phyloP scores from a whole-genome alignment of 768 basidiomycete genomes.

The Auricularia auricula-judae region DNA sequence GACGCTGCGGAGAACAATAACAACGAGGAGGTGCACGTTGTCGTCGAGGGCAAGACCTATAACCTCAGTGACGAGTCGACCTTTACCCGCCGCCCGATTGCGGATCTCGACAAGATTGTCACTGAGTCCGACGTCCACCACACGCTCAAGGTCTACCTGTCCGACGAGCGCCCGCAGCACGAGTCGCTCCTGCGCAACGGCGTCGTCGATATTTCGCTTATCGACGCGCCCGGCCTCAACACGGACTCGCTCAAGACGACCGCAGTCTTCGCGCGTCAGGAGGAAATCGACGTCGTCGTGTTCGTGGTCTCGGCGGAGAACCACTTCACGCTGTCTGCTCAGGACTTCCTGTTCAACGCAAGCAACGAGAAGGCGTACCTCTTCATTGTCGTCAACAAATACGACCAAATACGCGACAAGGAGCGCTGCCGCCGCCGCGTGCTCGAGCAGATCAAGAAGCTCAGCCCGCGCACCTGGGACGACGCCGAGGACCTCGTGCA shows the following conservation, averaged over 20 bases:
- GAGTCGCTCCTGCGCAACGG: constrained; percentile 90
- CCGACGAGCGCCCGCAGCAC: constrained; percentile 64
- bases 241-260: constrained; percentile 92
- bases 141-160: constrained; percentile 81
- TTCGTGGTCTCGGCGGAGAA: constrained; percentile 98
- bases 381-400: constrained; percentile 98
- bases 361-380: constrained; percentile 96
- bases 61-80: constrained; percentile 63
- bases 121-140: constrained; percentile 58
- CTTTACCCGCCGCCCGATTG: constrained; percentile 53
- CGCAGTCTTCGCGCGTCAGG: constrained; percentile 87
- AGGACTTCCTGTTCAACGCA: constrained; percentile 86
- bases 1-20: constrained; percentile 75
- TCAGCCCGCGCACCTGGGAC: constrained; percentile 86
- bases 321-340: constrained; percentile 92
- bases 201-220: constrained; percentile 93
- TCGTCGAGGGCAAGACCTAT: constrained; percentile 61
- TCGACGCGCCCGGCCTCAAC: constrained; percentile 96
- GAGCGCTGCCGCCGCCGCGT: constrained; percentile 80
- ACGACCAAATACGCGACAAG: constrained; percentile 91
- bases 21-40: constrained; percentile 75
- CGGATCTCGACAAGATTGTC: constrained; percentile 70
- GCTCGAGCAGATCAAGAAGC: constrained; percentile 85
- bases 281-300: constrained; percentile 97
- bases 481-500: constrained; percentile 91